Conservation (phyloP, 179 eudicot species). For the Carnegiea gigantea region DNA sequence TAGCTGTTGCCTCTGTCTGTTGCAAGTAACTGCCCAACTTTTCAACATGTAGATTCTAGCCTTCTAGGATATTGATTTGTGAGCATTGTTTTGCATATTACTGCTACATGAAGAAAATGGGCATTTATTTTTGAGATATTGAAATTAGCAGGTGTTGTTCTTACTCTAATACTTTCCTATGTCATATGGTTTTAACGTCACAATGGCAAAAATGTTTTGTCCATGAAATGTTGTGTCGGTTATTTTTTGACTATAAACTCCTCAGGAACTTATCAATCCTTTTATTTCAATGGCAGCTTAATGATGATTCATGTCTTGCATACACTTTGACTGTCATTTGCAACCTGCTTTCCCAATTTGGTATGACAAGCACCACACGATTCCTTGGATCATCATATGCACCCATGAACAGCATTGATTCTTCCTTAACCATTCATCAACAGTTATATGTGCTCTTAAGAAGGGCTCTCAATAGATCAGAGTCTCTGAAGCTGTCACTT, state of each 20-base stretch:
- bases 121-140: too few relatives aligned
- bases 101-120: neutral
- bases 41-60: too few relatives aligned
- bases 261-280: slow-evolving; percentile 4
- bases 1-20: too few relatives aligned
- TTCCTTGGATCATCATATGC: slow-evolving; percentile 78
- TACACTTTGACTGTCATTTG: slow-evolving; percentile 87
- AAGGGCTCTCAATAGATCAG: slow-evolving; percentile 83
- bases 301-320: slow-evolving; percentile 88
- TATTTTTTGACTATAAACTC: neutral
- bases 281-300: slow-evolving; percentile 57
- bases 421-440: slow-evolving; percentile 75
- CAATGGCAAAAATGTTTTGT: neutral
- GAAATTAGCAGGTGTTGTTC: too few relatives aligned
- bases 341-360: slow-evolving; percentile 78
- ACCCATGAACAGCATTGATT: slow-evolving; percentile 58
- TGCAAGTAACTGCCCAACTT: too few relatives aligned
- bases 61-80: neutral
- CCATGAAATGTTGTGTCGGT: neutral
- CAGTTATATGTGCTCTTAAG: slow-evolving; percentile 77
- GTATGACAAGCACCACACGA: slow-evolving; percentile 66
- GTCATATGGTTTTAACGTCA: neutral
- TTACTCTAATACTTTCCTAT: too few relatives aligned
- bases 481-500: slow-evolving; percentile 63
- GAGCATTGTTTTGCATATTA: neutral